Conservation (phyloP, 148 eudicot species). For the Fagopyrum tataricum region DNA sequence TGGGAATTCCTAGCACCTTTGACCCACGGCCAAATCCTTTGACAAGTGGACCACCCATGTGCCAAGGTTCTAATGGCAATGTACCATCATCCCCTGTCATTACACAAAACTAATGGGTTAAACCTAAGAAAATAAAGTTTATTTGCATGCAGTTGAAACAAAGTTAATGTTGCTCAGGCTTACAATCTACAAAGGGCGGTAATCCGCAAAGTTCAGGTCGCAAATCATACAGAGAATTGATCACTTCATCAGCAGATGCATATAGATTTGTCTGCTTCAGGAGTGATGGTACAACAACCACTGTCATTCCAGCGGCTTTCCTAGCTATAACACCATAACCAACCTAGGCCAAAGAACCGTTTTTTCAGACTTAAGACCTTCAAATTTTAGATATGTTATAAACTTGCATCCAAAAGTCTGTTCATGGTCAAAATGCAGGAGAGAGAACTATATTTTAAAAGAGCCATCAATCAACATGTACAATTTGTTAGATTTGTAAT, state of each 20-base stretch:
- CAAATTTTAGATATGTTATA: not conserved
- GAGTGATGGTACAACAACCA: slow-evolving; percentile 80
- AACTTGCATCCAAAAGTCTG: not conserved
- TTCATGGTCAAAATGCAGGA: not conserved
- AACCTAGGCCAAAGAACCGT: not conserved
- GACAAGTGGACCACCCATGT: slow-evolving; percentile 84
- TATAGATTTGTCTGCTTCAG: slow-evolving; percentile 68
- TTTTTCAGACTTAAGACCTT: not conserved
- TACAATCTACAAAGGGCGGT: slow-evolving; percentile 88
- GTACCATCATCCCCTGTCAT: slow-evolving; percentile 75
- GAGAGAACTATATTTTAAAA: not conserved
- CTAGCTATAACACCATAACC: slow-evolving; percentile 85
- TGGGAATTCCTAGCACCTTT: slow-evolving; percentile 93
- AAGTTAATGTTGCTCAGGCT: slow-evolving; percentile 17
- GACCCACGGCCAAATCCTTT: slow-evolving; percentile 97
- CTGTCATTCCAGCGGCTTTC: slow-evolving; percentile 90
- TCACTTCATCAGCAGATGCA: slow-evolving; percentile 68
- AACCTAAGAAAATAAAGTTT: not conserved
- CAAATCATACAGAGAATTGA: slow-evolving; percentile 78
- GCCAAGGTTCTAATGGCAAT: slow-evolving; percentile 83
- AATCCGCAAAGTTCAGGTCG: slow-evolving; percentile 83
- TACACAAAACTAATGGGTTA: slow-evolving; percentile 6
- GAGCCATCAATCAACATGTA: slow-evolving; percentile 46
- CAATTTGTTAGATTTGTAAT: slow-evolving; percentile 22
- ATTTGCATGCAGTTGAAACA: not conserved